Base-by-base conservation (phyloP, 2,329 filamentous ascomycete genomes). In the Ophiostoma triangulosporum region DNA sequence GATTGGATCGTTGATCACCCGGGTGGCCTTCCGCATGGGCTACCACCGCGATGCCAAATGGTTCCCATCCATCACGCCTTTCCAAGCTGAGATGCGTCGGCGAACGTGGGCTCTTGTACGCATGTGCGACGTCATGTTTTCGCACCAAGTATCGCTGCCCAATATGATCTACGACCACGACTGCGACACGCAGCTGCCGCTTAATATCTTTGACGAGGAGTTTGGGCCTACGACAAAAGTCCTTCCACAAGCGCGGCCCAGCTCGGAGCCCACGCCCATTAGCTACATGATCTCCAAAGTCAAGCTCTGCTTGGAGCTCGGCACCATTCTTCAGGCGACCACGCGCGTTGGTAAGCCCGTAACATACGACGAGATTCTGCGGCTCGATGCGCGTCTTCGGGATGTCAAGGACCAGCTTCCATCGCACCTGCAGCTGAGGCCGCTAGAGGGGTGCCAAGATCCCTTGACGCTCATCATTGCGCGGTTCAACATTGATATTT, bases 401-500 rank as follows among this genome's bases (percentile, higher is more conserved):
- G 76, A 80, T 54, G 69, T 81, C 32, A 76, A 76, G 64, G 72
- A 84, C 32, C 77, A 83, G 54, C 76, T 95, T 50, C 88, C 93
- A 1, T 84, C 87, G 3, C 86, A 95, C 65, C 73, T 97, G 31
- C 83, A 81, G 60, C 73, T 95, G 59, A 81, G 83, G 31, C 76
- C 83, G 0, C 74, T 95, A 55, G 84, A 90, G 55, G 84, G 88
- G 53, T 83, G 80, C 4, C 75, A 82, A 48, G 90, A 95, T 61
- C 83, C 94, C 17, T 81, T 93, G 65, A 86, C 88, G 26, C 77
- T 93, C 56, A 83, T 96, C 55, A 84, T 95, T 71, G 85, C 90
- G 51, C 82, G 90, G 27, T 90, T 89, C 64, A 86, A 85, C 54
- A 71, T 96, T 31, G 87, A 93, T 57, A 83, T 93, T 50, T 70